Conservation (phyloP, 1,284 basidiomycete genomes). For the Cronartium quercuum region DNA sequence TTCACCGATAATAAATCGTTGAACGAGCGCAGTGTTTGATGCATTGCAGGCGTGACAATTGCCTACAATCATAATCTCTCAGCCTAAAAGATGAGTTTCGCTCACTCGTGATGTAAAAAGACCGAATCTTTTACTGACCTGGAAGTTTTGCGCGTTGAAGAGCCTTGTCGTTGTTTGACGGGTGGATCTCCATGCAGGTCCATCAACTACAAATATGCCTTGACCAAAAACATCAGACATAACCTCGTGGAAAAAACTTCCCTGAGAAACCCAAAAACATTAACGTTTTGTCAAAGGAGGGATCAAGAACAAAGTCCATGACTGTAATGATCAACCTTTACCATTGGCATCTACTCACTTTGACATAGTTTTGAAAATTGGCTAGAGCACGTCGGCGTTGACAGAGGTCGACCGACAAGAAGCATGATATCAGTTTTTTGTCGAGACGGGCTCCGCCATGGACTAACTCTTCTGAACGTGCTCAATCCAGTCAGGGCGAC, state of each 20-base stretch:
- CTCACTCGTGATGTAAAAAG: background rate
- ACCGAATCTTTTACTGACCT: background rate
- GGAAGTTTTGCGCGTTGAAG: constrained; percentile 5
- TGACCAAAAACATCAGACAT: background rate
- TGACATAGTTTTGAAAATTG: constrained; percentile 40
- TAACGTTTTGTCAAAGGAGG: no score
- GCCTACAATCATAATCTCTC: background rate
- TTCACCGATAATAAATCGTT: background rate
- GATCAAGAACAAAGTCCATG: no score
- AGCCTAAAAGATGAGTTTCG: background rate
- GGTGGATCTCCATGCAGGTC: background rate
- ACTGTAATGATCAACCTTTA: no score
- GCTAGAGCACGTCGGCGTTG: constrained; percentile 15
- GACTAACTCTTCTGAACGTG: constrained; percentile 37
- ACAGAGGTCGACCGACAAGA: no score
- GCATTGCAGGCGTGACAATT: constrained; percentile 10
- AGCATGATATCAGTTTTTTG: no score
- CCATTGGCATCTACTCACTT: constrained; percentile 13
- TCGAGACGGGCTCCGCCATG: no score
- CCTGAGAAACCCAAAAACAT: no score
- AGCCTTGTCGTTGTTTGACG: background rate
- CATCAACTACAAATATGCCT: constrained; percentile 11
- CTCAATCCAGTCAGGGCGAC: constrained; percentile 39
- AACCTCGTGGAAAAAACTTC: background rate
- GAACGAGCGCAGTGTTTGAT: constrained; percentile 10